Conservation (phyloP, 139 green algal genomes). For the Coelastrella sp. region DNA sequence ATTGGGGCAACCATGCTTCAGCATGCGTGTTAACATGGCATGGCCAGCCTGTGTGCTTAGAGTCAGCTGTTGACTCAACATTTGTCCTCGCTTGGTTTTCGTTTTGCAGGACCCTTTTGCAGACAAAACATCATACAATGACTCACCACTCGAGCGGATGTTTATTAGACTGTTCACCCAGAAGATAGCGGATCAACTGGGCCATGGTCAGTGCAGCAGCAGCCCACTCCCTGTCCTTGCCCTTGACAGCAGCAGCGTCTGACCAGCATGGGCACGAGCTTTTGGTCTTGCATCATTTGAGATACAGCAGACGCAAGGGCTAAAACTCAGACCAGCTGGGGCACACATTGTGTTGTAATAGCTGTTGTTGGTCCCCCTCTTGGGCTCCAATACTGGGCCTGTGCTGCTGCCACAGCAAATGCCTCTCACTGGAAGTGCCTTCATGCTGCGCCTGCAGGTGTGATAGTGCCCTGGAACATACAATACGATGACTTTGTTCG, state of each 20-base stretch:
- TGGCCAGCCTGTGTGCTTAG: no score
- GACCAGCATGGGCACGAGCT: no score
- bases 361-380: no score
- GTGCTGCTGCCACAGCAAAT: no score
- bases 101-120: constrained; percentile 62
- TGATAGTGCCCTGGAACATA: constrained; percentile 41
- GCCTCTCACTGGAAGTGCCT: neutral
- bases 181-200: constrained; percentile 67
- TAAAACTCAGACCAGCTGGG: no score
- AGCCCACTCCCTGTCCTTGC: neutral
- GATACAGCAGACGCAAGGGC: no score
- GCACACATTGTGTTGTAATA: no score
- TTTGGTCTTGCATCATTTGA: no score
- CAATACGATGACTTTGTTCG: constrained; percentile 71
- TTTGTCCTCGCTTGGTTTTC: neutral
- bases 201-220: neutral
- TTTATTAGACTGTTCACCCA: constrained; percentile 70
- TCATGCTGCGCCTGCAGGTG: constrained; percentile 2
- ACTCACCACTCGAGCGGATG: constrained; percentile 58
- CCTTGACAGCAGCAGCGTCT: neutral
- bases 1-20: no score
- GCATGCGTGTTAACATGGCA: no score
- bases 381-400: no score
- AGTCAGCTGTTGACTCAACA: neutral
- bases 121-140: constrained; percentile 64